Evolutionary conservation across 208 protist species (phyloP), one percentile per base, ranked within the genome.

Genomic region (Leishmania major): DNA sequence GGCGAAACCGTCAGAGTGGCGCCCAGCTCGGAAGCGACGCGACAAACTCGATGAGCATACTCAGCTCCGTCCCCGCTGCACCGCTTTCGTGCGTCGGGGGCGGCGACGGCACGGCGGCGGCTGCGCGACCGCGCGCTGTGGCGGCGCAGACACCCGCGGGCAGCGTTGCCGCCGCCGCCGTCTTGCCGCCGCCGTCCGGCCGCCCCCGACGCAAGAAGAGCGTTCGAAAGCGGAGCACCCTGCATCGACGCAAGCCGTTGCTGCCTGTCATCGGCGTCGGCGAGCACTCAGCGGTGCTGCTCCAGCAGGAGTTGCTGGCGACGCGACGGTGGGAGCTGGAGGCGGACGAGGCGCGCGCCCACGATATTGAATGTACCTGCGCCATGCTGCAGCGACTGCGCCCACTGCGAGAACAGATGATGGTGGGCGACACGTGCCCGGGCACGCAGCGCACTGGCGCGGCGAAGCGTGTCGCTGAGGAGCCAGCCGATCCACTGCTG

Each of bases 261-360:
- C 87, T 89, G 57, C 89, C 89, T 28, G 84, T 80, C 37, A 78
- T 76, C 40, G 92, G 90, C 19, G 90, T 95, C 5, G 90, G 90
- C 37, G 87, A 92, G 47, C 84, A 85, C 71, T 80, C 90, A 15
- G 81, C 85, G 28, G 77, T 77, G 19, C 66, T 86, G 40, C 73
- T 90, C 55, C 85, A 90, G 43, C 80, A 88, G 8, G 83, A 87
- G 31, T 57, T 93, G 17, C 70, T 90, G 1, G 49, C 87, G 37
- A 66, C 73, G 17, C 87, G 89, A 6, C 84, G 84, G 2, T 55
- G 81, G 11, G 88, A 92, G 49, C 59, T 94, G 35, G 83, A 89
- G 59, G 74, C 78, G 55, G 87, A 93, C 66, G 49, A 91, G 69
- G 64, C 71, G 43, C 81, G 88, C 67, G 73, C 77, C 0, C 84